These are phyloP conservation scores for Groenewaldozyma sp. DNA, from an alignment of 1,139 yeast species.

Conservation along the genomic window DNA sequence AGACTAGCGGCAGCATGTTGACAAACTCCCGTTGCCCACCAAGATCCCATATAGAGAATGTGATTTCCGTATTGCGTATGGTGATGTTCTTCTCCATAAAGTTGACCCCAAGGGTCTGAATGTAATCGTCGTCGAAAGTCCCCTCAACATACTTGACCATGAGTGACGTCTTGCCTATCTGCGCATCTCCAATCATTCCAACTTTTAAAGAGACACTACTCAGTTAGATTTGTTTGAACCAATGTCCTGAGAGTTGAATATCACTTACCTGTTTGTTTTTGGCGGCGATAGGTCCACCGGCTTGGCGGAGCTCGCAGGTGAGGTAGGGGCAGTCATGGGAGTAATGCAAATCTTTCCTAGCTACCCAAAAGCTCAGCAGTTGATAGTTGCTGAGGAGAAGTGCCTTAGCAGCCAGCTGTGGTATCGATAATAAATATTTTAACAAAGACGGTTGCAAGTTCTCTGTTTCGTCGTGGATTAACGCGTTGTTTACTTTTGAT, in stretches of 20 bases:
- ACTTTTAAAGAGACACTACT: conserved; percentile 67
- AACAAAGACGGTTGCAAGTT: too few relatives aligned
- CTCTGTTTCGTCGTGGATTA: too few relatives aligned
- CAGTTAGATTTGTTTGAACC: conserved; percentile 5
- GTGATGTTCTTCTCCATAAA: conserved; percentile 88
- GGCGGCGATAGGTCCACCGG: conserved; percentile 2
- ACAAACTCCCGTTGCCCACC: conserved; percentile 97
- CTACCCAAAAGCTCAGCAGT: too few relatives aligned
- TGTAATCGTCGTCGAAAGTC: conserved; percentile 82
- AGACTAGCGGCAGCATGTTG: conserved; percentile 90
- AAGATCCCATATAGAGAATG: conserved; percentile 90
- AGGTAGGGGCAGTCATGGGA: too few relatives aligned
- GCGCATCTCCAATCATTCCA: conserved; percentile 94
- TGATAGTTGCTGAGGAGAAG: too few relatives aligned
- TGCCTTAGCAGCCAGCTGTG: too few relatives aligned
- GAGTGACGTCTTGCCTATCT: conserved; percentile 93
- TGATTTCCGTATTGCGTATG: conserved; percentile 79
- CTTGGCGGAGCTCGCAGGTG: neutral
- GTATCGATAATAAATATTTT: too few relatives aligned
- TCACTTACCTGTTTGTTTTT: neutral
- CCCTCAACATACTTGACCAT: conserved; percentile 98
- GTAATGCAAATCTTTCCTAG: too few relatives aligned
- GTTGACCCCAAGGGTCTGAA: conserved; percentile 90
- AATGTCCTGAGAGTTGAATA: neutral
- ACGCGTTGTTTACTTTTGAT: too few relatives aligned